These are phyloP conservation scores for Elaeis oleifera DNA, from an alignment of 202 grass and related monocot species.

Conservation along the genomic window DNA sequence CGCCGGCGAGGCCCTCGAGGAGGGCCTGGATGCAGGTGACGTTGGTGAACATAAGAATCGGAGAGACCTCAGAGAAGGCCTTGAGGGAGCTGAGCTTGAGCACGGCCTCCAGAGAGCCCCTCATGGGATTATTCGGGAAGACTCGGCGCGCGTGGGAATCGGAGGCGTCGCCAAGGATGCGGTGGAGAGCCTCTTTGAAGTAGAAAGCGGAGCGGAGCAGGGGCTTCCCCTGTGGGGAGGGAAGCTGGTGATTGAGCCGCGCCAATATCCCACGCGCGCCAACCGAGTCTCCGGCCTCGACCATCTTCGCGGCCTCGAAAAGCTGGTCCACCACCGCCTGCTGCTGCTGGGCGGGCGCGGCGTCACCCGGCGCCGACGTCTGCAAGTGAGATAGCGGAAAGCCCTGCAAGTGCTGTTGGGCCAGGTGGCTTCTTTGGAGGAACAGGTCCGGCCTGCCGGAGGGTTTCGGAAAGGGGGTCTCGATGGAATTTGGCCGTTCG, in stretches of 20 bases:
- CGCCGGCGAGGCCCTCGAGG: constrained; percentile 49
- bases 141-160: constrained; percentile 12
- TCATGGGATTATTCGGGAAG: constrained; percentile 3
- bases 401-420: background rate
- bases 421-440: constrained; percentile 18
- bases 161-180: constrained; percentile 30
- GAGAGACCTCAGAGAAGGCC: constrained; percentile 67
- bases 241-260: constrained; percentile 84
- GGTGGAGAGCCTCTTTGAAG: constrained; percentile 77
- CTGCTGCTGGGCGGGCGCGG: constrained; percentile 2
- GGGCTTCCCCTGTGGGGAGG: constrained; percentile 64
- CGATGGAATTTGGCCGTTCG: constrained; percentile 23
- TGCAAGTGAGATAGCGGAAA: background rate
- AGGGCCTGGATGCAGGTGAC: constrained; percentile 71
- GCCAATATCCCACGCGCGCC: constrained; percentile 81
- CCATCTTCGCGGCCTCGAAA: constrained; percentile 53
- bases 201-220: constrained; percentile 78
- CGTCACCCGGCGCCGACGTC: constrained; percentile 24
- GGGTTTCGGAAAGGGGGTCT: background rate
- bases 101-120: constrained; percentile 46
- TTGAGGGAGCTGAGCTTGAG: constrained; percentile 78
- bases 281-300: constrained; percentile 65
- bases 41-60: constrained; percentile 76
- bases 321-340: constrained; percentile 48
- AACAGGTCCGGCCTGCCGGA: constrained; percentile 7